These are phyloP conservation scores for Coemansia sp. DNA, from an alignment of 192 early-diverging fungal species.

Conservation along the genomic window DNA sequence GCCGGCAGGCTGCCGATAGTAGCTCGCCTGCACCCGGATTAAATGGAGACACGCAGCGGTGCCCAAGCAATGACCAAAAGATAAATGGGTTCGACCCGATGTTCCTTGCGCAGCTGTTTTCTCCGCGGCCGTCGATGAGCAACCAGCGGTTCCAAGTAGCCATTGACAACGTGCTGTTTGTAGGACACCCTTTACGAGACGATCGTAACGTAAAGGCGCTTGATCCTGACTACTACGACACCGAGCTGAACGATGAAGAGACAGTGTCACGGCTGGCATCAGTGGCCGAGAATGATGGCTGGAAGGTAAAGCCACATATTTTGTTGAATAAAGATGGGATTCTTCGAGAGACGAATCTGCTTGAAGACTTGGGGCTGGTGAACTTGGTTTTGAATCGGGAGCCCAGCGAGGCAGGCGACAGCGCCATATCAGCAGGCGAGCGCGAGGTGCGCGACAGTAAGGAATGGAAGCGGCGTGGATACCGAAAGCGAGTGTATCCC, in stretches of 20 bases:
- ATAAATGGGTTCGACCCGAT: conserved; percentile 71
- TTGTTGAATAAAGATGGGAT: conserved; percentile 19
- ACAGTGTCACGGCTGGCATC: conserved; percentile 38
- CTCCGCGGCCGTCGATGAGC: conserved; percentile 76
- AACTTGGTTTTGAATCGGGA: conserved; percentile 49
- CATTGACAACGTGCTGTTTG: conserved; percentile 84
- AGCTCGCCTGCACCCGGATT: background rate
- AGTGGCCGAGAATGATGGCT: conserved; percentile 33
- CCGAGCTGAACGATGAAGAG: conserved; percentile 58
- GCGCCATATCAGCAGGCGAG: conserved; percentile 48
- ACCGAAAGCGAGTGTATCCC: conserved; percentile 38
- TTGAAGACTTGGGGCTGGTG: conserved; percentile 46
- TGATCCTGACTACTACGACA: conserved; percentile 65
- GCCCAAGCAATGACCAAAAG: conserved; percentile 22
- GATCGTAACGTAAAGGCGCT: conserved; percentile 48
- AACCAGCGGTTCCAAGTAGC: conserved; percentile 83
- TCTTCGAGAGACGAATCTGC: conserved; percentile 36
- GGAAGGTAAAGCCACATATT: conserved; percentile 41
- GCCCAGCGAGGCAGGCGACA: conserved; percentile 53
- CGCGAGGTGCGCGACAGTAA: conserved; percentile 52
- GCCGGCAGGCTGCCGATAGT: background rate
- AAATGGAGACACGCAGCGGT: background rate
- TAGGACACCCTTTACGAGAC: conserved; percentile 66
- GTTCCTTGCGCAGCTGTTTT: conserved; percentile 81
- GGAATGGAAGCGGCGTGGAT: conserved; percentile 52